These are phyloP conservation scores for Spinellus fusiger DNA, from an alignment of 192 early-diverging fungal genomes.

Conservation along the genomic window DNA sequence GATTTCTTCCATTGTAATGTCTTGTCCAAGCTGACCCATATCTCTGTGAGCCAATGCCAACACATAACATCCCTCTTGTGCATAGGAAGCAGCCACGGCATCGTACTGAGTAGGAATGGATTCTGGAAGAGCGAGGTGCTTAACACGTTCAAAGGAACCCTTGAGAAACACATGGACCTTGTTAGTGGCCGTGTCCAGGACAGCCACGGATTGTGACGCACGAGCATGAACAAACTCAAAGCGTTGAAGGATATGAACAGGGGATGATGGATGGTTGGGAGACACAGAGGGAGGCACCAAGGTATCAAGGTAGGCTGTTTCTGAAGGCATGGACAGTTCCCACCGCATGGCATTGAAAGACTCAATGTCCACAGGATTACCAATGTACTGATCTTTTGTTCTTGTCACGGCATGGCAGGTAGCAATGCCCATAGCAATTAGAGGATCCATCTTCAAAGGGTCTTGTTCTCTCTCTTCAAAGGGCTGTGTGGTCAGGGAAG, in stretches of 20 bases:
- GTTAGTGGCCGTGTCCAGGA: constrained; percentile 47
- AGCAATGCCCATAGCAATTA: constrained; percentile 39
- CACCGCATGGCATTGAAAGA: constrained; percentile 63
- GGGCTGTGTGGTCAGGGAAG: neutral
- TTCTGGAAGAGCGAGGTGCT: constrained; percentile 35
- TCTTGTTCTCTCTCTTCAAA: constrained; percentile 26
- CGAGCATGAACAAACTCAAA: constrained; percentile 77
- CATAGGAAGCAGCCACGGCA: constrained; percentile 46
- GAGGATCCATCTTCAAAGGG: constrained; percentile 23
- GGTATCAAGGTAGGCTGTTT: constrained; percentile 41
- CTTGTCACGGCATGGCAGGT: constrained; percentile 63
- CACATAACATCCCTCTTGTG: constrained; percentile 76
- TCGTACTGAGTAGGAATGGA: constrained; percentile 56
- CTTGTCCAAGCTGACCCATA: constrained; percentile 41
- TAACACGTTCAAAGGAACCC: constrained; percentile 74
- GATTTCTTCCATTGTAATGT: constrained; percentile 31
- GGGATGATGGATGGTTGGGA: constrained; percentile 17
- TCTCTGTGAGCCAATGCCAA: constrained; percentile 62
- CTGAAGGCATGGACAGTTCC: constrained; percentile 26
- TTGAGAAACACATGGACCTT: constrained; percentile 65
- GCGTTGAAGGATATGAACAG: constrained; percentile 54
- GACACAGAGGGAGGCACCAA: constrained; percentile 32
- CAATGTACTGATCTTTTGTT: constrained; percentile 52
- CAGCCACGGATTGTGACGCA: constrained; percentile 66
- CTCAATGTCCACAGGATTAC: constrained; percentile 75